phyloP scores from a whole-genome alignment of 2,329 filamentous ascomycete species.

The Cladophialophora carrionii region DNA sequence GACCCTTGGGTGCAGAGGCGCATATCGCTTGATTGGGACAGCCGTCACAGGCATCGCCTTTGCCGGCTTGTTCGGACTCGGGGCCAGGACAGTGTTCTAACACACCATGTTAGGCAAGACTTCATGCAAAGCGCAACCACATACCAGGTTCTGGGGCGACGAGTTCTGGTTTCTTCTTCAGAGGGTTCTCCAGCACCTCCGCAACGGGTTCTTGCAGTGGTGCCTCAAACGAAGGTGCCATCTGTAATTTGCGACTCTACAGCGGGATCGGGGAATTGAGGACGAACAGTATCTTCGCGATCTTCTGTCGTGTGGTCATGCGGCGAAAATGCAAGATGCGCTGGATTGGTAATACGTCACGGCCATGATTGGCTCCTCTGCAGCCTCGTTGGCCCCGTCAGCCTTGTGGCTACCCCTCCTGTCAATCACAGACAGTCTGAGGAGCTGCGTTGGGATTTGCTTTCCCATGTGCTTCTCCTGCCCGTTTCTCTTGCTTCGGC shows the following conservation, averaged over 20 bases:
- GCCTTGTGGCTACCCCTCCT: slow-evolving; percentile 8
- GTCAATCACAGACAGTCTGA: background rate
- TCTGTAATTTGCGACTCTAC: slow-evolving; percentile 44
- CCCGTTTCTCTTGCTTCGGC: background rate
- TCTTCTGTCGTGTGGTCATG: background rate
- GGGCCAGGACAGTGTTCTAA: slow-evolving; percentile 88
- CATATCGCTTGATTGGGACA: slow-evolving; percentile 97
- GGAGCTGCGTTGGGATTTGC: background rate
- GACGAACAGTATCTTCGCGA: background rate
- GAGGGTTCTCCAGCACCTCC: slow-evolving; percentile 73
- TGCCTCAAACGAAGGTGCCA: slow-evolving; percentile 82
- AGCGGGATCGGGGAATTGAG: background rate
- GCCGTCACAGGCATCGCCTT: slow-evolving; percentile 82
- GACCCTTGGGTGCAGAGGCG: slow-evolving; percentile 89
- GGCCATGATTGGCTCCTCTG: slow-evolving; percentile 1
- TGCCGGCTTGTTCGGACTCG: slow-evolving; percentile 58
- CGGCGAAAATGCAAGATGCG: background rate
- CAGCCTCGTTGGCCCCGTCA: background rate
- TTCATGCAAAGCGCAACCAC: slow-evolving; percentile 21
- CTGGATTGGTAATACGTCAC: slow-evolving; percentile 7
- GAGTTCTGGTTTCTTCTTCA: slow-evolving; percentile 78
- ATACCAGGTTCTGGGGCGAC: slow-evolving; percentile 85
- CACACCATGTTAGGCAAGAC: slow-evolving; percentile 8
- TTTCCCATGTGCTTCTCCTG: background rate
- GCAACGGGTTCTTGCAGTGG: slow-evolving; percentile 54